Evolutionary conservation across 2,329 filamentous ascomycete genomes (phyloP).

Genomic region (Colletotrichum australisinense): DNA sequence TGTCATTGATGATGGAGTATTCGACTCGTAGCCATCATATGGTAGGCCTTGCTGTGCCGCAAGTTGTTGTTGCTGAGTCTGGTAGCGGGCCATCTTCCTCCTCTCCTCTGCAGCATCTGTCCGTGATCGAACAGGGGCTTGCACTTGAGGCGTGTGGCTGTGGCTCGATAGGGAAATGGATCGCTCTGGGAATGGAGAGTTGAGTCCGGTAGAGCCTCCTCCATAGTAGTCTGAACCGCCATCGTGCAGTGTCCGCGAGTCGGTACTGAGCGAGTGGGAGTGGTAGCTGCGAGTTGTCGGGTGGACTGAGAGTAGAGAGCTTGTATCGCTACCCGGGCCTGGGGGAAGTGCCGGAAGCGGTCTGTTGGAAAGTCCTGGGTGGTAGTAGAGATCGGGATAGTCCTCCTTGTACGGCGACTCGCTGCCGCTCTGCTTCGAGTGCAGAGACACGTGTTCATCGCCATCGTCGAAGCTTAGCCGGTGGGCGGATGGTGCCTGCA

Average conservation of each 20-base stretch:
- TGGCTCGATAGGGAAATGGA: conserved; percentile 88
- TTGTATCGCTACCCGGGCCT: conserved; percentile 71
- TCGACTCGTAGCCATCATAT: conserved; percentile 68
- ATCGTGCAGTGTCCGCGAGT: conserved; percentile 53
- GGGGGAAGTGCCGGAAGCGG: conserved; percentile 73
- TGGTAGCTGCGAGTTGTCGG: conserved; percentile 50
- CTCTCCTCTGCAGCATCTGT: conserved; percentile 88
- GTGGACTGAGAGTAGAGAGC: conserved; percentile 61
- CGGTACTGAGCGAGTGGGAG: conserved; percentile 60
- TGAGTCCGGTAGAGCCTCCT: conserved; percentile 41
- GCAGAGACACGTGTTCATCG: conserved; percentile 76
- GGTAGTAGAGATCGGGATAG: conserved; percentile 92
- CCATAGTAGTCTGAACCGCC: conserved; percentile 62
- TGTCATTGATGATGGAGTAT: conserved; percentile 65
- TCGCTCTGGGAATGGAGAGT: conserved; percentile 66
- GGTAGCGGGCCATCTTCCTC: conserved; percentile 64
- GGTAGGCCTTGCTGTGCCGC: conserved; percentile 61
- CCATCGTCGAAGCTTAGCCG: conserved; percentile 93
- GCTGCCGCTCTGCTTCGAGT: conserved; percentile 67
- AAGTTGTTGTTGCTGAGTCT: conserved; percentile 64
- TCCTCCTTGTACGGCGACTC: conserved; percentile 78
- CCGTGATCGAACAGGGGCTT: conserved; percentile 89
- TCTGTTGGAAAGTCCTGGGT: conserved; percentile 79
- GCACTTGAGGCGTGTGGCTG: conserved; percentile 81
- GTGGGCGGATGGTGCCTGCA: conserved; percentile 79